These are phyloP conservation scores for Penicillium sp. DNA, from an alignment of 2,329 filamentous ascomycete genomes.

Conservation along the genomic window DNA sequence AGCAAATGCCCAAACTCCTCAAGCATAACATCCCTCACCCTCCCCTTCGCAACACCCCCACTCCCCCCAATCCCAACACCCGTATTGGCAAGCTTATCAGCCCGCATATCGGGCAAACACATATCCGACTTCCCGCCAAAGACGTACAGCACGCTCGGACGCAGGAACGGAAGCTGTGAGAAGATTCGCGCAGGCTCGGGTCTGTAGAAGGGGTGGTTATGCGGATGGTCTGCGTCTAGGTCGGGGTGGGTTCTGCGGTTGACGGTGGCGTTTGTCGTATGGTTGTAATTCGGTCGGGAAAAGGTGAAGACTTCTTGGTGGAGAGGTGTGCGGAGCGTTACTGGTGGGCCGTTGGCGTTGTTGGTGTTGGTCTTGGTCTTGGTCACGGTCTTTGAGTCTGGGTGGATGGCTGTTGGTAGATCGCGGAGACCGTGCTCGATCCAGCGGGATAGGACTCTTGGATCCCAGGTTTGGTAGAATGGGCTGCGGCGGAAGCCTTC, in stretches of 20 bases:
- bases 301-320: slow-evolving; percentile 72
- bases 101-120: slow-evolving; percentile 37
- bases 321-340: slow-evolving; percentile 73
- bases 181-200: slow-evolving; percentile 42
- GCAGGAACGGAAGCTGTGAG: slow-evolving; percentile 40
- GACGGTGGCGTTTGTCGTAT: slow-evolving; percentile 49
- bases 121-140: slow-evolving; percentile 45
- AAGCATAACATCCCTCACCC: slow-evolving; percentile 64
- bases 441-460: slow-evolving; percentile 71
- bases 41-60: slow-evolving; percentile 59
- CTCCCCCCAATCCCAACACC: slow-evolving; percentile 41
- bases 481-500: slow-evolving; percentile 62
- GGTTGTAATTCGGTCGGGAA: slow-evolving; percentile 53
- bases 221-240: slow-evolving; percentile 33
- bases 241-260: slow-evolving; percentile 47
- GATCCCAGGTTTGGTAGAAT: slow-evolving; percentile 82
- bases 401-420: slow-evolving; percentile 57
- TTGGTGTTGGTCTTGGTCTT: too few species aligned
- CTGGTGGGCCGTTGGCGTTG: slow-evolving; percentile 33
- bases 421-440: slow-evolving; percentile 70
- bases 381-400: slow-evolving; percentile 23
- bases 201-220: slow-evolving; percentile 44
- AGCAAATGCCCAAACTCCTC: slow-evolving; percentile 71
- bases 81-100: slow-evolving; percentile 43
- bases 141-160: slow-evolving; percentile 47